Evolutionary conservation across 2,329 filamentous ascomycete genomes (phyloP).

Genomic region (Emergomyces orientalis): DNA sequence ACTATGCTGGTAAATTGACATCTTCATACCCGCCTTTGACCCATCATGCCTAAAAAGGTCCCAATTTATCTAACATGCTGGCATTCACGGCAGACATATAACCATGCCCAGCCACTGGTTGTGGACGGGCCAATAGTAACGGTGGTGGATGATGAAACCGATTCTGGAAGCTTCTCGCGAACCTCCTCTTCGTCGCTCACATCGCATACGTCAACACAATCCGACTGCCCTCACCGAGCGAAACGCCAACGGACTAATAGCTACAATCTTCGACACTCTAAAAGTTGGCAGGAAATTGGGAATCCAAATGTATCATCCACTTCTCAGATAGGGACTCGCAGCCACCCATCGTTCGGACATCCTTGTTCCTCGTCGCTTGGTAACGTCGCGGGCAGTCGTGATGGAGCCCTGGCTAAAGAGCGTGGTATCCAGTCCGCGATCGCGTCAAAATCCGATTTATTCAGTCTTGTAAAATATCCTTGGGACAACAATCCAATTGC

Average conservation of each 20-base stretch:
- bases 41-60: not conserved
- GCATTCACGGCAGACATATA: slow-evolving; percentile 1
- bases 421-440: not conserved
- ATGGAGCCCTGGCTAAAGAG: not conserved
- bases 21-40: not conserved
- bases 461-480: slow-evolving; percentile 2
- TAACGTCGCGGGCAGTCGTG: not conserved
- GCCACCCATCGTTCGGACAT: not conserved
- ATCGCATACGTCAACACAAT: not conserved
- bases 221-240: not conserved
- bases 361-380: not conserved
- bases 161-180: not conserved
- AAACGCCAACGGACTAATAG: slow-evolving; percentile 4
- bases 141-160: not conserved
- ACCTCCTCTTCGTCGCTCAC: not conserved
- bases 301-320: not conserved
- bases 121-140: not conserved
- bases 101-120: not conserved
- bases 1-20: not conserved
- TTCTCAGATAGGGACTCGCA: not conserved
- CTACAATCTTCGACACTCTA: not conserved
- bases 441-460: not conserved
- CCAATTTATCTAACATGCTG: not conserved
- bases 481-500: slow-evolving; percentile 8
- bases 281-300: not conserved